Evolutionary conservation across 805 yeast species (phyloP).

Genomic region (Debaryomyces hansenii): DNA sequence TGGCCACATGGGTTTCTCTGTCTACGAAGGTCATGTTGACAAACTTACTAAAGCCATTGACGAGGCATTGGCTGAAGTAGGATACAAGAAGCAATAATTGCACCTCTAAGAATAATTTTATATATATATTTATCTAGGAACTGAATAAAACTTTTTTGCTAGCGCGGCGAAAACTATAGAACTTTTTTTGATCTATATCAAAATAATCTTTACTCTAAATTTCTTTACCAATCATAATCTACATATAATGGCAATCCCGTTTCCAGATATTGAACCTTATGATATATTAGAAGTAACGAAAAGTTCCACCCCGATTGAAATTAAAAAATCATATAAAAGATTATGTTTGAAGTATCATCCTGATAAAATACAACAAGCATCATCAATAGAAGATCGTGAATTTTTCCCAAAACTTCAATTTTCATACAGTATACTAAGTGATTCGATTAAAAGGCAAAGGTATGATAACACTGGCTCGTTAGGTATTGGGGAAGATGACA

Average conservation of each 20-base stretch:
- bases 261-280: conserved; percentile 64
- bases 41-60: conserved; percentile 31
- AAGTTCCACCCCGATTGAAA: conserved; percentile 48
- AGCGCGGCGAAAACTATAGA: too few relatives aligned
- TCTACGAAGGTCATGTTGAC: conserved; percentile 43
- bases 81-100: conserved; percentile 3
- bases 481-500: conserved; percentile 31
- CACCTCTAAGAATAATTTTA: too few relatives aligned
- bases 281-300: conserved; percentile 44
- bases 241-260: conserved; percentile 37
- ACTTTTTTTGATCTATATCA: not conserved
- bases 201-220: not conserved
- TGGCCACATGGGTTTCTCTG: conserved; percentile 92
- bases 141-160: too few relatives aligned
- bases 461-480: conserved; percentile 74
- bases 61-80: conserved; percentile 28
- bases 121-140: too few relatives aligned
- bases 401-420: conserved; percentile 70
- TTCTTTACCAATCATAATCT: not conserved
- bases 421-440: conserved; percentile 69
- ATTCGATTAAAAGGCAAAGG: conserved; percentile 50
- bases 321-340: conserved; percentile 68
- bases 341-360: conserved; percentile 69
- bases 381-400: conserved; percentile 18
- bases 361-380: conserved; percentile 52